Conservation (phyloP, 2,329 filamentous ascomycete genomes). For the Penicillium sp. region DNA sequence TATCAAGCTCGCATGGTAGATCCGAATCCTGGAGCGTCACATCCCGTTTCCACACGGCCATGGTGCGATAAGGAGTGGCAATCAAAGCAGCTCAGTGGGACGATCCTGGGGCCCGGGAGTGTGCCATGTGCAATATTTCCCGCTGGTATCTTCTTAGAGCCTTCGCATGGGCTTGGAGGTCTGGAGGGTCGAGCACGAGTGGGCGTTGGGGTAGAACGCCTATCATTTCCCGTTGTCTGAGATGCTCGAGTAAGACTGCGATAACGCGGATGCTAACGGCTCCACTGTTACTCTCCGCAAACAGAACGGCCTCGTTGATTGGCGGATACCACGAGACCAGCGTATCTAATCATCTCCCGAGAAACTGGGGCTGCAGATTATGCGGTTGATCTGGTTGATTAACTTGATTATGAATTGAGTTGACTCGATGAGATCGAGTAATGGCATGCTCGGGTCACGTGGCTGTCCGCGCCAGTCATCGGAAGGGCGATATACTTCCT, state of each 20-base stretch:
- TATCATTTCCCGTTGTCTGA: constrained; percentile 24
- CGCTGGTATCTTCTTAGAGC: background rate
- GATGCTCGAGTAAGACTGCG: constrained; percentile 24
- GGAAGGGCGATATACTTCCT: no score
- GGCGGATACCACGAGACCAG: constrained; percentile 3
- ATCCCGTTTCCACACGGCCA: constrained; percentile 9
- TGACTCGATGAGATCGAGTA: constrained; percentile 43
- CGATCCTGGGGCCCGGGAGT: constrained; percentile 5
- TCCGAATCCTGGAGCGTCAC: constrained; percentile 7
- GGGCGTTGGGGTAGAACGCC: constrained; percentile 2
- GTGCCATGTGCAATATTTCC: constrained; percentile 5
- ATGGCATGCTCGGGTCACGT: constrained; percentile 21
- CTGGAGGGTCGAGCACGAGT: constrained; percentile 13
- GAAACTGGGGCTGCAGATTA: constrained; percentile 10
- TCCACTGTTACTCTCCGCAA: constrained; percentile 27
- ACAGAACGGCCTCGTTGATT: constrained; percentile 11
- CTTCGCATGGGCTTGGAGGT: background rate
- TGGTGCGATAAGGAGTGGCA: constrained; percentile 16
- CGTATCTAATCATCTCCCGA: constrained; percentile 24
- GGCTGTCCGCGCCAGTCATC: background rate
- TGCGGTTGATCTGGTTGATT: background rate
- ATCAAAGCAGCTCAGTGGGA: constrained; percentile 6
- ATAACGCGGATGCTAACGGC: constrained; percentile 15
- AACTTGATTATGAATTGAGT: background rate
- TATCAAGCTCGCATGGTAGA: constrained; percentile 9